Conservation (phyloP, 768 basidiomycete species). For the Naematelia aurantialba region DNA sequence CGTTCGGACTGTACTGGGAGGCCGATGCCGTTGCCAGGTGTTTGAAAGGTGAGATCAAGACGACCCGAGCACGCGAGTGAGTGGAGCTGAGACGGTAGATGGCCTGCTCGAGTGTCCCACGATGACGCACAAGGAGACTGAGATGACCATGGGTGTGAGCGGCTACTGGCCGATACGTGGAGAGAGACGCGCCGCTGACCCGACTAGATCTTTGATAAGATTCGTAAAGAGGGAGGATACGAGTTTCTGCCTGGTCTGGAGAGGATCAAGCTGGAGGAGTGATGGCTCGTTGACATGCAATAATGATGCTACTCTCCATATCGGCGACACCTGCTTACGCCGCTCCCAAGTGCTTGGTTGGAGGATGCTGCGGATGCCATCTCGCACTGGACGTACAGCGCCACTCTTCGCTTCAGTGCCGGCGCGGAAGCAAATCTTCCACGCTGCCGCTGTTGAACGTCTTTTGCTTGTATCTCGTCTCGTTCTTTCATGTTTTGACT, state of each 20-base stretch:
- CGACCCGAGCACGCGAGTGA: no score
- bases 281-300: neutral
- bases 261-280: constrained; percentile 15
- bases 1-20: constrained; percentile 36
- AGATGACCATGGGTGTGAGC: constrained; percentile 39
- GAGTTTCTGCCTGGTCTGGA: constrained; percentile 32
- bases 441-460: no score
- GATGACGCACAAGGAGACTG: constrained; percentile 31
- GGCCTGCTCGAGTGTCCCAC: constrained; percentile 23
- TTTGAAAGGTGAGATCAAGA: constrained; percentile 20
- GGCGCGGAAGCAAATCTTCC: no score
- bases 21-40: constrained; percentile 38
- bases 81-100: constrained; percentile 7
- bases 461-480: no score
- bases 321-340: no score
- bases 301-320: neutral
- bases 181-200: neutral
- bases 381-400: no score
- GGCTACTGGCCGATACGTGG: neutral
- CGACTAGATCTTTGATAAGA: constrained; percentile 34
- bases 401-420: no score
- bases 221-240: constrained; percentile 39
- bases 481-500: no score
- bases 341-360: no score
- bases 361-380: no score